A percentile compares a stretch with the other conserved stretches of the same genome.
These are phyloP conservation scores for Russula virescens DNA, from an alignment of 768 basidiomycete species.

Conservation along the genomic window DNA sequence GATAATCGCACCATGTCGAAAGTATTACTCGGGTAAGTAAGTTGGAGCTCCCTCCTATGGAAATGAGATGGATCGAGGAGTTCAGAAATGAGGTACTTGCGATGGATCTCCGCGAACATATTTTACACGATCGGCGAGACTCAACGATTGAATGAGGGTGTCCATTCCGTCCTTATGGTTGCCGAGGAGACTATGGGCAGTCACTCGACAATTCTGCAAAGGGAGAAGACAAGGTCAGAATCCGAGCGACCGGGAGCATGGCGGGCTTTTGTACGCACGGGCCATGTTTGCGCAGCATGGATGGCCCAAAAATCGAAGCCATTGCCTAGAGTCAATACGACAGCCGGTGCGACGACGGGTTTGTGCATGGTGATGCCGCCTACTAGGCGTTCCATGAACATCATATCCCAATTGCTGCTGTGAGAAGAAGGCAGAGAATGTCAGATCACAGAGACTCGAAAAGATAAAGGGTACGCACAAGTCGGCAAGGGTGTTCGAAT, in stretches of 20 bases:
- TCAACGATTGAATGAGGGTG: neutral
- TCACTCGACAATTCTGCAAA: constrained; percentile 13
- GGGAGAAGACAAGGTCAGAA: neutral
- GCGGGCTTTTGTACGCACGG: constrained; percentile 36
- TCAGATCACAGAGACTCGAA: neutral
- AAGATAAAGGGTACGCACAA: constrained; percentile 4
- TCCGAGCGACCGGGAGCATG: too few relatives aligned
- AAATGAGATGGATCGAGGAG: neutral
- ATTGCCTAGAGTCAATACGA: constrained; percentile 65
- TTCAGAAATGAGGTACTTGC: neutral
- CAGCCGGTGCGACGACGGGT: constrained; percentile 45
- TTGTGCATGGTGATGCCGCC: constrained; percentile 48
- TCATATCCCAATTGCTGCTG: constrained; percentile 69
- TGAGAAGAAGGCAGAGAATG: neutral
- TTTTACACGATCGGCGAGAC: constrained; percentile 10
- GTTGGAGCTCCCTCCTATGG: neutral
- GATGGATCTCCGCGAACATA: constrained; percentile 15
- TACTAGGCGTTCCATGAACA: constrained; percentile 51
- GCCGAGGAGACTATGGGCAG: constrained; percentile 12
- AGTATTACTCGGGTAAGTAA: constrained; percentile 10
- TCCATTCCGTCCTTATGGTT: constrained; percentile 5
- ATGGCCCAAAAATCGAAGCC: constrained; percentile 68
- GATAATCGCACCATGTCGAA: constrained; percentile 23
- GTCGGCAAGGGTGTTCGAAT: constrained; percentile 9
- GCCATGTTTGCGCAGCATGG: constrained; percentile 62